A percentile compares a stretch with the other conserved stretches of the same genome.
phyloP scores from a whole-genome alignment of 1,284 basidiomycete species.

The Sporisorium graminicola region DNA sequence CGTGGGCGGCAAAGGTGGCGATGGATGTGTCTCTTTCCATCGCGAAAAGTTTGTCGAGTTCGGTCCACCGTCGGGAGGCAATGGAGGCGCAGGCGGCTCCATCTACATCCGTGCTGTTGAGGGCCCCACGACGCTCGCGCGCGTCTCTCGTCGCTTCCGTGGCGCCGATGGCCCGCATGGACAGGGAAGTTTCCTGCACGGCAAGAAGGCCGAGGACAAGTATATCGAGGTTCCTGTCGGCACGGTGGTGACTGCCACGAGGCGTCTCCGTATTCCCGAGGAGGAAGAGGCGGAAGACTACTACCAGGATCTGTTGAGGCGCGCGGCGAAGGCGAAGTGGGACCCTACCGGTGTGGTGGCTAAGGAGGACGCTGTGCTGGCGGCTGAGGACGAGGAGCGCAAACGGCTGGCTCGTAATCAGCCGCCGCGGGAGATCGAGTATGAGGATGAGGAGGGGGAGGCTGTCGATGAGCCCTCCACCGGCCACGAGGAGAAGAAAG shows the following conservation, averaged over 20 bases:
- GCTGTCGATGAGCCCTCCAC: neutral
- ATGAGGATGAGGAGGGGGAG: neutral
- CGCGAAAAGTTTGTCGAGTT: slow-evolving; percentile 68
- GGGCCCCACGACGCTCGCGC: slow-evolving; percentile 58
- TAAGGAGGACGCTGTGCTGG: slow-evolving; percentile 41
- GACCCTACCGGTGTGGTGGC: slow-evolving; percentile 42
- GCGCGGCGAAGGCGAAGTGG: slow-evolving; percentile 46
- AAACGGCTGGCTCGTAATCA: slow-evolving; percentile 11
- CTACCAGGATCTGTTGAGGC: slow-evolving; percentile 44
- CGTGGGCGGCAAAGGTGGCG: slow-evolving; percentile 64
- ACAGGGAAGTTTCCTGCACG: slow-evolving; percentile 63
- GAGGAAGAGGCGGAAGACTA: slow-evolving; percentile 54
- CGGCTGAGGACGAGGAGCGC: slow-evolving; percentile 29
- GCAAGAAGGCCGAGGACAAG: slow-evolving; percentile 54
- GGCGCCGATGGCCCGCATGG: slow-evolving; percentile 64
- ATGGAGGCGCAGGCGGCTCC: slow-evolving; percentile 63
- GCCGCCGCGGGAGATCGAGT: slow-evolving; percentile 28
- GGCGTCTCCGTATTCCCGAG: slow-evolving; percentile 41
- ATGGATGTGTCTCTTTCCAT: slow-evolving; percentile 68
- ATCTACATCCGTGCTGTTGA: slow-evolving; percentile 62
- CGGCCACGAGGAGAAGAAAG: neutral
- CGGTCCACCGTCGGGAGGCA: slow-evolving; percentile 67
- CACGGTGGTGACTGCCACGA: slow-evolving; percentile 62
- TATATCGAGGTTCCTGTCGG: slow-evolving; percentile 66
- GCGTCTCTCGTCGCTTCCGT: slow-evolving; percentile 51